Conservation (phyloP, 257 asterid genomes). For the Rehmannia glutinosa region DNA sequence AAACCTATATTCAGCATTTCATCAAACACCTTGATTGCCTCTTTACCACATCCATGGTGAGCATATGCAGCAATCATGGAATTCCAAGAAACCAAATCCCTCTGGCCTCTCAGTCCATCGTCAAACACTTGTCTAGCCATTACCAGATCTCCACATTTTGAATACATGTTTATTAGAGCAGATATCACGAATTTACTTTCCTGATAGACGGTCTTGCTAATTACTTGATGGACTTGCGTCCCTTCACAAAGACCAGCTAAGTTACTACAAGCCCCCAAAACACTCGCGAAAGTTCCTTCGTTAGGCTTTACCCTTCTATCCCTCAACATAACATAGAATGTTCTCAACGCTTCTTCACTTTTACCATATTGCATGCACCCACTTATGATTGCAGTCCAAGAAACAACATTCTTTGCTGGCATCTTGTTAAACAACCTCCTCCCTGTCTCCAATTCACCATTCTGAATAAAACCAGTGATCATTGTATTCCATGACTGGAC, state of each 20-base stretch:
- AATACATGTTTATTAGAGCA: conserved; percentile 58
- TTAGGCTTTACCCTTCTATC: conserved; percentile 43
- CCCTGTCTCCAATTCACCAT: conserved; percentile 37
- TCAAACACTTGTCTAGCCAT: conserved; percentile 49
- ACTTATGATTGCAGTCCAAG: conserved; percentile 60
- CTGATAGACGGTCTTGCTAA: conserved; percentile 48
- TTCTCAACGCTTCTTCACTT: conserved; percentile 56
- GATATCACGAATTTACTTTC: conserved; percentile 41
- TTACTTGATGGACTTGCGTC: conserved; percentile 57
- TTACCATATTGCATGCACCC: conserved; percentile 35
- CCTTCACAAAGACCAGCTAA: conserved; percentile 55
- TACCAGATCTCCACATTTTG: conserved; percentile 55
- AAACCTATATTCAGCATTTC: conserved; percentile 40
- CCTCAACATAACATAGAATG: conserved; percentile 33
- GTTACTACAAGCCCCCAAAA: conserved; percentile 60
- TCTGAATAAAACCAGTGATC: conserved; percentile 45
- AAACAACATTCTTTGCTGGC: conserved; percentile 51
- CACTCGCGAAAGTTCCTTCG: conserved; percentile 54
- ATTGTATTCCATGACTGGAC: conserved; percentile 49
- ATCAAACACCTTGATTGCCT: conserved; percentile 39
- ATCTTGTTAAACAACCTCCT: conserved; percentile 39
- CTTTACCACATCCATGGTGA: conserved; percentile 61
- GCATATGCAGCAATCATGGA: conserved; percentile 61
- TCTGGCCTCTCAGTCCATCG: conserved; percentile 27
- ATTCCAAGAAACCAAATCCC: conserved; percentile 58